A percentile compares a stretch with the other conserved stretches of the same genome.
phyloP scores from a whole-genome alignment of 164 flowering plant genomes.

The Stephania cephalantha region DNA sequence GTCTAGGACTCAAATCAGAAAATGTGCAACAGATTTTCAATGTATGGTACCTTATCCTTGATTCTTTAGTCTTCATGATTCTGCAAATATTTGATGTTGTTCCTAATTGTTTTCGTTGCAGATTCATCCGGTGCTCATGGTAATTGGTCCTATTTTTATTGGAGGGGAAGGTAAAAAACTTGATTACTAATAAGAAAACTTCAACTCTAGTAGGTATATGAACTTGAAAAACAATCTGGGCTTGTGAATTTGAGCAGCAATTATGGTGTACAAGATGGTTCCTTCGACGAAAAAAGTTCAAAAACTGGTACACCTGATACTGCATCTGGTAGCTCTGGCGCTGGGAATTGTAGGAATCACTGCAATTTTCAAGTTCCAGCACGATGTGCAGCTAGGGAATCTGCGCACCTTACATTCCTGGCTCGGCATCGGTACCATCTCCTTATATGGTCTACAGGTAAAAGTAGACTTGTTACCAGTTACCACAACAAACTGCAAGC shows the following conservation, averaged over 20 bases:
- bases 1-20: slow-evolving; percentile 17
- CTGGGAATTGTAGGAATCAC: slow-evolving; percentile 53
- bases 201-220: not conserved
- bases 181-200: not conserved
- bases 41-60: slow-evolving; percentile 22
- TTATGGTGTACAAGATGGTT: slow-evolving; percentile 54
- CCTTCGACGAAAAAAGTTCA: slow-evolving; percentile 27
- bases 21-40: slow-evolving; percentile 21
- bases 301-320: slow-evolving; percentile 32
- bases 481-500: not conserved
- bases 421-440: slow-evolving; percentile 65
- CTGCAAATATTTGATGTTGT: not conserved
- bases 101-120: slow-evolving; percentile 17
- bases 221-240: not conserved
- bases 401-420: slow-evolving; percentile 63
- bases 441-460: slow-evolving; percentile 60
- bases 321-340: slow-evolving; percentile 44
- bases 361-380: slow-evolving; percentile 54
- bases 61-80: slow-evolving; percentile 9
- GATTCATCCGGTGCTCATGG: slow-evolving; percentile 61
- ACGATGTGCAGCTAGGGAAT: slow-evolving; percentile 23
- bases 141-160: slow-evolving; percentile 24
- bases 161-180: slow-evolving; percentile 55
- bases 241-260: slow-evolving; percentile 30
- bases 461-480: not conserved